These are phyloP conservation scores for Diutina mesorugosa DNA, from an alignment of 1,139 yeast species.

Conservation along the genomic window DNA sequence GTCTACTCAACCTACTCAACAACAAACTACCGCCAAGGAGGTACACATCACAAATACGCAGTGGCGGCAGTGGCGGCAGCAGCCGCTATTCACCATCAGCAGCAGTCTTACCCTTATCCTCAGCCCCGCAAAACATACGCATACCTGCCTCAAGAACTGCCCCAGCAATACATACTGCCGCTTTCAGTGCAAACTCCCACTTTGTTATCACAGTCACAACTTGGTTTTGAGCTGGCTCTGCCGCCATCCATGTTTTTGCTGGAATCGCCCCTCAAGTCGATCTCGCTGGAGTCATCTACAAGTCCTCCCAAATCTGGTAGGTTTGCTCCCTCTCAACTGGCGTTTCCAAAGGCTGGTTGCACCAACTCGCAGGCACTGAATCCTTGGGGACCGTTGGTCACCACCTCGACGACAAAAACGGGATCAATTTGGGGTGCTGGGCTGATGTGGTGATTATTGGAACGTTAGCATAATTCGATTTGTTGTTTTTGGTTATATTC, in stretches of 20 bases:
- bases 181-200: background rate
- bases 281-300: background rate
- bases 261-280: background rate
- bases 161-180: background rate
- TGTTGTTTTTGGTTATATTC: background rate
- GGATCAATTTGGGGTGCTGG: conserved; percentile 1
- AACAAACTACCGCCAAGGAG: background rate
- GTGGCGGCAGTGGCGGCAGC: conserved; percentile 3
- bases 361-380: background rate
- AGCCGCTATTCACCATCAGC: background rate
- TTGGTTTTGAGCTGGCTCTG: background rate
- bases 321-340: background rate
- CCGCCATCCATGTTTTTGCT: background rate
- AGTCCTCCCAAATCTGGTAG: background rate
- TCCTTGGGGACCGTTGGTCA: background rate
- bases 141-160: background rate
- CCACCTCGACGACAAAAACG: background rate
- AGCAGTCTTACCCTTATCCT: background rate
- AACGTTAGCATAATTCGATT: background rate
- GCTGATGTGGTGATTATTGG: background rate
- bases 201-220: background rate
- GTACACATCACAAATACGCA: background rate
- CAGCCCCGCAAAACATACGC: background rate
- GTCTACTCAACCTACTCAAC: background rate
- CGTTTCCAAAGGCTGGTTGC: background rate